Conservation (phyloP, 495 filamentous ascomycete genomes). For the Penicillium turbatum region DNA sequence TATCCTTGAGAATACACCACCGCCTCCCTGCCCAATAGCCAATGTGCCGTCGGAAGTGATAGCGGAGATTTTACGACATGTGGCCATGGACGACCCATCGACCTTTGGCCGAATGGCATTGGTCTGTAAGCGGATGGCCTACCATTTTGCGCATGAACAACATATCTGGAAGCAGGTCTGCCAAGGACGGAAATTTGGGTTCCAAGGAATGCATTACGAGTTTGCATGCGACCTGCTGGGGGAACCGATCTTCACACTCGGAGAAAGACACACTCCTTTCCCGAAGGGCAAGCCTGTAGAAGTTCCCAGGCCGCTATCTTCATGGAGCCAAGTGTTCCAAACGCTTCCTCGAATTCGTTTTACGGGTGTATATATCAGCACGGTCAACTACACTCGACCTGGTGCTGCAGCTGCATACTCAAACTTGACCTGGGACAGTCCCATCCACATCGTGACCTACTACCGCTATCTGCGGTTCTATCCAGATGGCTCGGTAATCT, state of each 20-base stretch:
- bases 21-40: constrained; percentile 73
- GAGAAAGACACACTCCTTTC: constrained; percentile 39
- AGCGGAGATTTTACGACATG: constrained; percentile 63
- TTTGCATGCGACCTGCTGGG: constrained; percentile 64
- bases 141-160: constrained; percentile 78
- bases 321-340: constrained; percentile 66
- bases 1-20: constrained; percentile 58
- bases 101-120: constrained; percentile 72
- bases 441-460: constrained; percentile 95
- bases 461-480: constrained; percentile 96
- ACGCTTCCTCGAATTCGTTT: constrained; percentile 82
- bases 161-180: constrained; percentile 84
- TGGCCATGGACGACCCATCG: constrained; percentile 72
- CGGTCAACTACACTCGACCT: constrained; percentile 86
- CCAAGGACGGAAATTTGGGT: constrained; percentile 64
- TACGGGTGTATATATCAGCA: constrained; percentile 92
- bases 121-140: constrained; percentile 85
- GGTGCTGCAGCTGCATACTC: constrained; percentile 59
- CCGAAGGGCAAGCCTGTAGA: constrained; percentile 28
- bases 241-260: constrained; percentile 45
- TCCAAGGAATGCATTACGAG: constrained; percentile 79
- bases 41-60: constrained; percentile 78
- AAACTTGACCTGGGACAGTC: constrained; percentile 65
- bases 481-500: constrained; percentile 78
- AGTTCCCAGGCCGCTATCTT: constrained; percentile 36